These are phyloP conservation scores for Tulasnella sp. DNA, from an alignment of 768 basidiomycete species.

Conservation along the genomic window DNA sequence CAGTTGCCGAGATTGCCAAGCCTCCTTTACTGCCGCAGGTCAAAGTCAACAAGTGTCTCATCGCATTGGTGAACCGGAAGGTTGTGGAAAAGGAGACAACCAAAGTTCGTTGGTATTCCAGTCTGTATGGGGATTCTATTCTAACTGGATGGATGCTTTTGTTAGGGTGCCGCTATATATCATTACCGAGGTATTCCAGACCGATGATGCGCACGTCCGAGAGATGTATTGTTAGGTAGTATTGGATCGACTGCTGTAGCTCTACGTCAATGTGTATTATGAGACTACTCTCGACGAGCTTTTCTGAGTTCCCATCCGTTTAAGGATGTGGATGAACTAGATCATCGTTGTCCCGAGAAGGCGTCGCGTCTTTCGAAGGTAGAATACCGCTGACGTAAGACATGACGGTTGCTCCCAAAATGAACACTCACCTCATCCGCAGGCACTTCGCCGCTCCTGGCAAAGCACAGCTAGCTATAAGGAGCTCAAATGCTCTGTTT, in stretches of 20 bases:
- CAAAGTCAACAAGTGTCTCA: slow-evolving; percentile 86
- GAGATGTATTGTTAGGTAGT: neutral
- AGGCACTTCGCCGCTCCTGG: neutral
- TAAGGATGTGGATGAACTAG: neutral
- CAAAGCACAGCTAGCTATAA: neutral
- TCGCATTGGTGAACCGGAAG: slow-evolving; percentile 82
- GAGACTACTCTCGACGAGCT: neutral
- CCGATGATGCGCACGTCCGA: neutral
- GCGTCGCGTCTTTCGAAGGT: neutral
- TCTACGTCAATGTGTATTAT: neutral
- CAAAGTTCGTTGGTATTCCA: neutral
- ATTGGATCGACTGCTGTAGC: neutral
- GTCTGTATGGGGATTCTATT: neutral
- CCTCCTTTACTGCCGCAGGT: slow-evolving; percentile 83
- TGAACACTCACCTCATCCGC: neutral
- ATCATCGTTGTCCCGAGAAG: neutral
- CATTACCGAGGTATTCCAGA: slow-evolving; percentile 3
- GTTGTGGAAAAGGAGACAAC: slow-evolving; percentile 55
- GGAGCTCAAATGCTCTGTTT: neutral
- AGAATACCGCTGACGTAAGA: neutral
- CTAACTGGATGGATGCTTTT: neutral
- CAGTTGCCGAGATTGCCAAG: slow-evolving; percentile 69
- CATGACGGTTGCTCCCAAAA: neutral
- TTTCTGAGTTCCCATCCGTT: neutral
- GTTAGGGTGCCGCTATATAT: slow-evolving; percentile 20